Evolutionary conservation across 2,329 filamentous ascomycete genomes (phyloP), one percentile per base, ranked within the genome.

Genomic region (Westerdykella sp.): DNA sequence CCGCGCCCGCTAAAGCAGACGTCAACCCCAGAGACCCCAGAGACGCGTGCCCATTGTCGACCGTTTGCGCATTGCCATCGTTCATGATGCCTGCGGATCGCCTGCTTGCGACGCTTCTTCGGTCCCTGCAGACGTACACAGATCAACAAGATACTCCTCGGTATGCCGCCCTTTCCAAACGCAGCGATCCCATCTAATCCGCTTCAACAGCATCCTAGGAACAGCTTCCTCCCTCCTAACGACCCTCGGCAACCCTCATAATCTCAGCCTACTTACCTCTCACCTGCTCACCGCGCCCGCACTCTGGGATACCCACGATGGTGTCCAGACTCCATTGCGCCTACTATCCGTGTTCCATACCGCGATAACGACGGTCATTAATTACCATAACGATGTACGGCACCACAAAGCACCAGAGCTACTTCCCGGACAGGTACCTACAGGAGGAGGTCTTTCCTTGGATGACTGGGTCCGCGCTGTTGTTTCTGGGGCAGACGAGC

Each of bases 271-370:
- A 11, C 74, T 89, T 42, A 85, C 84, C 1, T 83, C 82, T 21
- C 84, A 89, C 51, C 74, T 88, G 5, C 75, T 89, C 37, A 78
- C 77, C 1, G 82, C 85, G 0, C 84, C 83, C 3, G 82, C 84
- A 7, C 74, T 89, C 65, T 90, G 85, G 85, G 73, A 57, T 16
- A 67, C 68, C n/a, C 76, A 76, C 9, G 75, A 83, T 43, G 80
- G 78, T 7, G 70, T 87, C 30, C 75, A 74, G 12, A 80, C 78
- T 2, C 81, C 80, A 47, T 73, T 84, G 50, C 79, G 80, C 50
- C 73, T 85, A 50, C 75, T 89, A 53, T 80, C 81, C 67, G 77
- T 87, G 49, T 88, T 81, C 71, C 84, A 87, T 65, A 78, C 80
- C 4, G 83, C 84, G 23, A 78, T 77, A 28, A 75, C 76, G 40